A percentile compares a stretch with the other conserved stretches of the same genome.
Conservation (phyloP, 2,329 filamentous ascomycete species). For the Domatiomyces catenatus region DNA sequence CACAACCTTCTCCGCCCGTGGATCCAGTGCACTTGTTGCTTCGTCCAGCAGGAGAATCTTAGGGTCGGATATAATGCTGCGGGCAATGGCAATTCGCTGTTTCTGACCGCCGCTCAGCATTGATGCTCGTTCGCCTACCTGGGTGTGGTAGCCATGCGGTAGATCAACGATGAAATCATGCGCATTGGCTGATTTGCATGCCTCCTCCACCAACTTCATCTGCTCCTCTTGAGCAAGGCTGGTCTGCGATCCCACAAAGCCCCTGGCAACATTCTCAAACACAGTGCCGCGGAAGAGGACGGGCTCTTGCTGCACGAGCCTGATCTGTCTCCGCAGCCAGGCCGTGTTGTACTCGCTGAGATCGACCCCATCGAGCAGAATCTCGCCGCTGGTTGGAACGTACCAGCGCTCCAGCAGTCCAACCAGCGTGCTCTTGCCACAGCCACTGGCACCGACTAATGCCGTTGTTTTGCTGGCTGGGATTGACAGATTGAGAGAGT, state of each 20-base stretch:
- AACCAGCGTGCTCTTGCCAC: slow-evolving; percentile 32
- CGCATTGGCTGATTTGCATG: slow-evolving; percentile 52
- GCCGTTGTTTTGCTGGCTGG: slow-evolving; percentile 26
- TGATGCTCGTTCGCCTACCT: slow-evolving; percentile 61
- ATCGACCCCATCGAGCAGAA: slow-evolving; percentile 39
- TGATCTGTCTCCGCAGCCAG: slow-evolving; percentile 43
- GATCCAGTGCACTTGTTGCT: slow-evolving; percentile 53
- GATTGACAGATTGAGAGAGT: slow-evolving; percentile 22
- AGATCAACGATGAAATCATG: slow-evolving; percentile 53
- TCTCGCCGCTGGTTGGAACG: slow-evolving; percentile 27
- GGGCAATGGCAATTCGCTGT: slow-evolving; percentile 61
- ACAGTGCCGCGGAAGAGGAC: slow-evolving; percentile 53
- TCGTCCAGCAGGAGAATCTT: slow-evolving; percentile 58
- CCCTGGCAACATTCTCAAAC: slow-evolving; percentile 46
- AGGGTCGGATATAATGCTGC: slow-evolving; percentile 52
- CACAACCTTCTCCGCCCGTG: slow-evolving; percentile 38
- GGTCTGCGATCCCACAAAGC: slow-evolving; percentile 29
- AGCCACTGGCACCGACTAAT: slow-evolving; percentile 30
- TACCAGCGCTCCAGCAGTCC: slow-evolving; percentile 31
- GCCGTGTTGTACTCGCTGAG: slow-evolving; percentile 45
- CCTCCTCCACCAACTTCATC: slow-evolving; percentile 33
- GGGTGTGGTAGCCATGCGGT: slow-evolving; percentile 55
- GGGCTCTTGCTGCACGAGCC: slow-evolving; percentile 52
- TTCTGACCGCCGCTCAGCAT: slow-evolving; percentile 69
- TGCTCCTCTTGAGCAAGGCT: slow-evolving; percentile 17